Conservation (phyloP, 73 alveolate genomes). For the Symbiodinium pilosum region DNA sequence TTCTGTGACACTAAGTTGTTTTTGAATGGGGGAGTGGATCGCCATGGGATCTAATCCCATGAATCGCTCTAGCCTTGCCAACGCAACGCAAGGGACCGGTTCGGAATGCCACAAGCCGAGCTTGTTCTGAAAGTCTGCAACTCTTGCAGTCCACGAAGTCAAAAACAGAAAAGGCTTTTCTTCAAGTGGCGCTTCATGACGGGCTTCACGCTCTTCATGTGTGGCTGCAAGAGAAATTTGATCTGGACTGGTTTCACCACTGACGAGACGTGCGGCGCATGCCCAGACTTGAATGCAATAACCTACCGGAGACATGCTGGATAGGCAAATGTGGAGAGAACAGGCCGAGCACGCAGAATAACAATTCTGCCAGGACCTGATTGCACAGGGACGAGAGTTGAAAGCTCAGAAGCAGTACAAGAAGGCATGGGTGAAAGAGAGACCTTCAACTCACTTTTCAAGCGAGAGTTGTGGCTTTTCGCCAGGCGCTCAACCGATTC, state of each 20-base stretch:
- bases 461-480: not conserved
- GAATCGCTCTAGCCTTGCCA: slow-evolving; percentile 26
- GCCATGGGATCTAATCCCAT: slow-evolving; percentile 13
- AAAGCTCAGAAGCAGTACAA: slow-evolving; percentile 10
- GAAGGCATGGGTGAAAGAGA: not conserved
- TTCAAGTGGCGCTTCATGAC: not conserved
- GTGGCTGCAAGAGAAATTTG: not conserved
- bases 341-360: not conserved
- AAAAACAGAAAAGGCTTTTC: not conserved
- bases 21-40: not conserved
- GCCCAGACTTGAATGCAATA: not conserved
- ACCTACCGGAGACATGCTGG: not conserved
- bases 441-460: too few relatives aligned
- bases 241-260: slow-evolving; percentile 10
- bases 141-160: not conserved
- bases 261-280: not conserved
- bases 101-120: slow-evolving; percentile 12
- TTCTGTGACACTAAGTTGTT: not conserved
- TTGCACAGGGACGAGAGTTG: slow-evolving; percentile 8
- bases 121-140: not conserved
- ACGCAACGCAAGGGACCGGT: slow-evolving; percentile 25
- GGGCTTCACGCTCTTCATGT: not conserved
- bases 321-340: not conserved
- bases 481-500: not conserved
- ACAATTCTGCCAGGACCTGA: not conserved